Conservation (phyloP, 768 basidiomycete genomes). For the Suillus americanus region DNA sequence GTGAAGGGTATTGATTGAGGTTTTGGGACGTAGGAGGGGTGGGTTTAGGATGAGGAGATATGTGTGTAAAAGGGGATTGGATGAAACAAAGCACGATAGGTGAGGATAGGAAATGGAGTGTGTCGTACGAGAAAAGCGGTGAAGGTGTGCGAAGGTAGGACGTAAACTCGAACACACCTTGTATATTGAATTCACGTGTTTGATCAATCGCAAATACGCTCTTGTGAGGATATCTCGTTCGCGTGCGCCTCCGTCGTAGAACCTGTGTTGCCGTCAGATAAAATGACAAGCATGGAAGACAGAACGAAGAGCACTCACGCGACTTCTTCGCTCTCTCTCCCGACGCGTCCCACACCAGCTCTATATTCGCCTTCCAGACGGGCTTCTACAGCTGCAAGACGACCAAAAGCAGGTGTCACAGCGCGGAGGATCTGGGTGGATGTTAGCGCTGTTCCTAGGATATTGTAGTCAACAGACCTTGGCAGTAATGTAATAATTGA, state of each 20-base stretch:
- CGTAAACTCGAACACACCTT: slow-evolving; percentile 47
- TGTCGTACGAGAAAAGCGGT: not conserved
- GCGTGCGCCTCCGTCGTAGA: slow-evolving; percentile 85
- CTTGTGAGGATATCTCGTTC: slow-evolving; percentile 80
- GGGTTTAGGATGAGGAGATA: not conserved
- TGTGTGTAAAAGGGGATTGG: not conserved
- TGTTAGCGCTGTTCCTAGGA: not conserved
- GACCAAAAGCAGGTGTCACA: slow-evolving; percentile 91
- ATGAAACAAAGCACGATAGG: not conserved
- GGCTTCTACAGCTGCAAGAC: slow-evolving; percentile 85
- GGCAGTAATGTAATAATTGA: slow-evolving; percentile 86
- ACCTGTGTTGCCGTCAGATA: slow-evolving; percentile 42
- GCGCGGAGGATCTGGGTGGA: slow-evolving; percentile 59
- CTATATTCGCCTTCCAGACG: slow-evolving; percentile 90
- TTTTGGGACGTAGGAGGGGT: not conserved
- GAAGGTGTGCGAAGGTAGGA: not conserved
- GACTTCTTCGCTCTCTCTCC: slow-evolving; percentile 88
- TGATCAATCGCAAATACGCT: slow-evolving; percentile 79
- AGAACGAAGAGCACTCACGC: slow-evolving; percentile 53
- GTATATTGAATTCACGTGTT: slow-evolving; percentile 90
- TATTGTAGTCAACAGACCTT: slow-evolving; percentile 21
- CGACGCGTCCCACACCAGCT: slow-evolving; percentile 81
- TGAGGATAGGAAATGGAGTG: not conserved
- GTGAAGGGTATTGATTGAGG: not conserved
- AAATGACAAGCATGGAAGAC: not conserved